Conservation (phyloP, 2,329 filamentous ascomycete genomes). For the Curvularia sp. region DNA sequence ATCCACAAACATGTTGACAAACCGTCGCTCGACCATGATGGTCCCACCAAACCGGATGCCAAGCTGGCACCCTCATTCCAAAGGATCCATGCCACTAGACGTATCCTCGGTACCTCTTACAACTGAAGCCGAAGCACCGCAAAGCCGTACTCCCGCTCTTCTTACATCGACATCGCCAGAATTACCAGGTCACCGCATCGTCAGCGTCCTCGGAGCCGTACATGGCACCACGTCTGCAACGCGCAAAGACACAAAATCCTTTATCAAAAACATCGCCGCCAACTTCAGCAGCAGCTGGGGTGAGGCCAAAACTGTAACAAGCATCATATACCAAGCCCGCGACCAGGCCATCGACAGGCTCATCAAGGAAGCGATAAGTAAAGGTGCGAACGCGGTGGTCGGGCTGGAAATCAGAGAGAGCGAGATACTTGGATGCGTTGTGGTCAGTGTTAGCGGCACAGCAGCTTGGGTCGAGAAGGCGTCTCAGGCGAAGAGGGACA, state of each 20-base stretch:
- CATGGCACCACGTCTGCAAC: constrained; percentile 44
- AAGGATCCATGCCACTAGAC: constrained; percentile 19
- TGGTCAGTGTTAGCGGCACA: constrained; percentile 45
- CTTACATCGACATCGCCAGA: constrained; percentile 39
- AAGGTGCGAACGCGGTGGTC: constrained; percentile 45
- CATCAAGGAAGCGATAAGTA: constrained; percentile 41
- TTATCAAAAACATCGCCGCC: constrained; percentile 39
- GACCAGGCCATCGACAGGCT: constrained; percentile 48
- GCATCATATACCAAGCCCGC: constrained; percentile 43
- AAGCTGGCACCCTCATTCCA: constrained; percentile 37
- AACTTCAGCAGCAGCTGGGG: constrained; percentile 34
- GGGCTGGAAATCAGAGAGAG: constrained; percentile 43
- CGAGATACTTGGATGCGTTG: constrained; percentile 45
- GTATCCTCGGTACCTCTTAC: constrained; percentile 14
- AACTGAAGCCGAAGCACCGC: constrained; percentile 36
- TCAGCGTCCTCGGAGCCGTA: constrained; percentile 40
- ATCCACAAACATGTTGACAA: constrained; percentile 42
- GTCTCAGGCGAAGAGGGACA: constrained; percentile 29
- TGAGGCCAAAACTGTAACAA: constrained; percentile 43
- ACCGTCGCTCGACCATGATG: constrained; percentile 48
- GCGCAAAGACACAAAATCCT: constrained; percentile 46
- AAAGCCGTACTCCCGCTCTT: constrained; percentile 38
- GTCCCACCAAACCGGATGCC: constrained; percentile 36
- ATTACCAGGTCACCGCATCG: constrained; percentile 39
- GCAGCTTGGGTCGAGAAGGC: constrained; percentile 42